These are phyloP conservation scores for Neopestalotiopsis rosae DNA, from an alignment of 2,329 filamentous ascomycete genomes.

Conservation along the genomic window DNA sequence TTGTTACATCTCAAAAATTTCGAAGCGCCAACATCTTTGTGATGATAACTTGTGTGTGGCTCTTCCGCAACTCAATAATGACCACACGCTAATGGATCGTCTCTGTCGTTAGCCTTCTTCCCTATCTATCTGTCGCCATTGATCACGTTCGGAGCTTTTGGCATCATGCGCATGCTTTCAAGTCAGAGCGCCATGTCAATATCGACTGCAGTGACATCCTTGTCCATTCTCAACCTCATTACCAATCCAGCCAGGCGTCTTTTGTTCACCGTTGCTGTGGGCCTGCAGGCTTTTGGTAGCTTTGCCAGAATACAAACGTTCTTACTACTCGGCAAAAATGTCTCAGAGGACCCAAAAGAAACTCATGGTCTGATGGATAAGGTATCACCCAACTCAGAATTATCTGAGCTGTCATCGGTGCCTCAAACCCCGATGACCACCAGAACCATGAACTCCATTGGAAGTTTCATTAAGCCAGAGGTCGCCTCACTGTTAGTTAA, in stretches of 20 bases:
- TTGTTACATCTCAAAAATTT: conserved; percentile 14
- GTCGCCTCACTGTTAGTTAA: neutral
- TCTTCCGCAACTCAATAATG: neutral
- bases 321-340: neutral
- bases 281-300: conserved; percentile 7
- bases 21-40: conserved; percentile 8
- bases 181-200: conserved; percentile 4
- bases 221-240: conserved; percentile 18
- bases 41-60: conserved; percentile 3
- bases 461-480: neutral
- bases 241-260: conserved; percentile 8
- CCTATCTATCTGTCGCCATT: conserved; percentile 4
- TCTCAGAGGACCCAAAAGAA: neutral
- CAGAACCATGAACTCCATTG: neutral
- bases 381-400: neutral
- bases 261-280: conserved; percentile 5
- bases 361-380: neutral
- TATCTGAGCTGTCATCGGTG: neutral
- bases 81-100: neutral
- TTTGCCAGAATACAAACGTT: conserved; percentile 12
- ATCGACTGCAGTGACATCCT: conserved; percentile 9
- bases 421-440: neutral
- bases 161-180: conserved; percentile 16
- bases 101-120: neutral
- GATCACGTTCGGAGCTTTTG: conserved; percentile 13